Percentiles rank a stretch among this genome's conserved stretches.
These are phyloP conservation scores for Cucurbita moschata DNA, from an alignment of 306 rosid genomes.

Conservation along the genomic window DNA sequence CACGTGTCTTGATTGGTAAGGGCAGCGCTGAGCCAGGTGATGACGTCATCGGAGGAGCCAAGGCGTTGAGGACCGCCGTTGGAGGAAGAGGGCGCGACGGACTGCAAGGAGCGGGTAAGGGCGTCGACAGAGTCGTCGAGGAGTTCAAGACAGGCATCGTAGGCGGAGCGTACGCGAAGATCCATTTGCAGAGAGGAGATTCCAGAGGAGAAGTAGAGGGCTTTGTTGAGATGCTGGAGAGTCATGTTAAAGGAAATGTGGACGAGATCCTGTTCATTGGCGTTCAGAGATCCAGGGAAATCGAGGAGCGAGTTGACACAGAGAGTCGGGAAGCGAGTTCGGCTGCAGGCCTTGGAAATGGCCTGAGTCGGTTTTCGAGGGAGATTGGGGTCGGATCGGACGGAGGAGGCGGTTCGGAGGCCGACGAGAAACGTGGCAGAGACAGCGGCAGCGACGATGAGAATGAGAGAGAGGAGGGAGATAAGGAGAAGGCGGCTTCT, in stretches of 20 bases:
- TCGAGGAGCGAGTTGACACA: conserved; percentile 54
- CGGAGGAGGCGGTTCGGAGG: conserved; percentile 3
- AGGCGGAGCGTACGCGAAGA: conserved; percentile 50
- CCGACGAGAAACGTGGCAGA: conserved; percentile 28
- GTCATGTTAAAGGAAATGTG: conserved; percentile 93
- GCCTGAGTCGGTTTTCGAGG: conserved; percentile 49
- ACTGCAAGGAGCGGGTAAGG: conserved; percentile 31
- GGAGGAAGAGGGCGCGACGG: conserved; percentile 9
- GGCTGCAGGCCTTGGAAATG: conserved; percentile 56
- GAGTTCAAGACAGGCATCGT: conserved; percentile 73
- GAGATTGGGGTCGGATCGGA: not conserved
- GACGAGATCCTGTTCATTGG: conserved; percentile 60
- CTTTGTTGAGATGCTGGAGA: conserved; percentile 46
- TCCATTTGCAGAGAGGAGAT: conserved; percentile 36
- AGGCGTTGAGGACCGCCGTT: not conserved
- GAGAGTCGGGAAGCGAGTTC: conserved; percentile 40
- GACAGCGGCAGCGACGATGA: conserved; percentile 42
- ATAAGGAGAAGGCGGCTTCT: conserved; percentile 26
- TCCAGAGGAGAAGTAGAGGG: conserved; percentile 42
- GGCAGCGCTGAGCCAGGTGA: conserved; percentile 89
- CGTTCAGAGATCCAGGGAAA: conserved; percentile 51
- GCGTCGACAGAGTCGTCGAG: conserved; percentile 73
- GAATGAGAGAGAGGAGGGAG: conserved; percentile 24
- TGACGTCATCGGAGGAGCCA: conserved; percentile 32
- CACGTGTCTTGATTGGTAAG: conserved; percentile 94